These are phyloP conservation scores for Pleurotus giganteus DNA, from an alignment of 768 basidiomycete species.

Conservation along the genomic window DNA sequence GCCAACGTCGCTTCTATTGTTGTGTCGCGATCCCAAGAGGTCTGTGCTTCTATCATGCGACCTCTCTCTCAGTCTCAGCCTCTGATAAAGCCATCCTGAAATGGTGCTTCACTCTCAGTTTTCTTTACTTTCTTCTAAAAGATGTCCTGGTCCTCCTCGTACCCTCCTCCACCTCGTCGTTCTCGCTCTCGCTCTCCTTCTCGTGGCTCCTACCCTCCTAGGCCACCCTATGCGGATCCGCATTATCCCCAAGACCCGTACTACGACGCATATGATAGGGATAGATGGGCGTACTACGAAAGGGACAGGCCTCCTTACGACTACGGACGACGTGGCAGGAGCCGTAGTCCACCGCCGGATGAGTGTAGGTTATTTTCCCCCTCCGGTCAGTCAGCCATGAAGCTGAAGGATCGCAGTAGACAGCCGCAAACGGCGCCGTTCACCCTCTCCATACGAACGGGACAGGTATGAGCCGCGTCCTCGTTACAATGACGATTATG, in stretches of 20 bases:
- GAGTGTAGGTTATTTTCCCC: slow-evolving; percentile 47
- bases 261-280: slow-evolving; percentile 75
- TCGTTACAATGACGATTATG: slow-evolving; percentile 79
- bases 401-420: slow-evolving; percentile 25
- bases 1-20: slow-evolving; percentile 29
- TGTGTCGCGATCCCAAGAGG: slow-evolving; percentile 73
- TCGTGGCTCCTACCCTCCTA: slow-evolving; percentile 52
- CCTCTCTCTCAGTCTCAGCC: slow-evolving; percentile 70
- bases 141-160: slow-evolving; percentile 82
- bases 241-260: slow-evolving; percentile 56
- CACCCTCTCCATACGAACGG: slow-evolving; percentile 78
- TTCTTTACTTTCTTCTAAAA: slow-evolving; percentile 48
- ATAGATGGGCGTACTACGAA: slow-evolving; percentile 66
- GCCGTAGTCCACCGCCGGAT: slow-evolving; percentile 67
- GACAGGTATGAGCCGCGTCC: slow-evolving; percentile 83
- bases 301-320: slow-evolving; percentile 70
- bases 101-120: slow-evolving; percentile 55
- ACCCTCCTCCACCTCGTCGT: slow-evolving; percentile 71
- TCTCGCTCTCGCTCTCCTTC: slow-evolving; percentile 85
- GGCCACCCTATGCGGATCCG: slow-evolving; percentile 56
- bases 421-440: slow-evolving; percentile 79
- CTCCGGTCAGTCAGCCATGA: slow-evolving; percentile 1
- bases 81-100: slow-evolving; percentile 64
- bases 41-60: slow-evolving; percentile 91
- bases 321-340: slow-evolving; percentile 67